Evolutionary conservation across 2,329 filamentous ascomycete species (phyloP).

Genomic region (Fusarium nodosum): DNA sequence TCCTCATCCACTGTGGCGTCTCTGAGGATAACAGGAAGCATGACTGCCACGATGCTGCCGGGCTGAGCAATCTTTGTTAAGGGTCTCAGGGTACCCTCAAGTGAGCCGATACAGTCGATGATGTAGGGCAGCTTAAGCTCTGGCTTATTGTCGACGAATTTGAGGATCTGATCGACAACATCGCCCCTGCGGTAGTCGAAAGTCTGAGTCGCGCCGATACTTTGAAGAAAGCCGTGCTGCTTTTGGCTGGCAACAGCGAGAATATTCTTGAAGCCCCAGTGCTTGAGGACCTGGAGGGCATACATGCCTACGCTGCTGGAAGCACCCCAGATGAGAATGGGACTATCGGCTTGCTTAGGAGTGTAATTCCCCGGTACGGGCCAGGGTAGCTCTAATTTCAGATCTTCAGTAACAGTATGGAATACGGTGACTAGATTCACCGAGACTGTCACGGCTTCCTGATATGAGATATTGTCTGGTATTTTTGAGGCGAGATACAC

Average conservation of each 20-base stretch:
- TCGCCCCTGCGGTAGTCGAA: constrained; percentile 62
- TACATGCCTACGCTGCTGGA: constrained; percentile 65
- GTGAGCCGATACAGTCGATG: constrained; percentile 69
- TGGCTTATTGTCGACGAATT: constrained; percentile 24
- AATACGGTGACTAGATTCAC: constrained; percentile 72
- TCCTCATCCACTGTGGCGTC: constrained; percentile 62
- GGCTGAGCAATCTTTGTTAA: constrained; percentile 64
- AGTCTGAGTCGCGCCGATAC: constrained; percentile 60
- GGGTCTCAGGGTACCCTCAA: constrained; percentile 61
- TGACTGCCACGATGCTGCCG: constrained; percentile 67
- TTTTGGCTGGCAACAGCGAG: constrained; percentile 61
- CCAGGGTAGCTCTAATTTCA: constrained; percentile 69
- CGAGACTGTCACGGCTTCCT: constrained; percentile 66
- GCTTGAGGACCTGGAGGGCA: constrained; percentile 63
- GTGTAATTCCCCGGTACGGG: constrained; percentile 62
- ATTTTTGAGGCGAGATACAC: constrained; percentile 64
- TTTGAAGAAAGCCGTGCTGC: constrained; percentile 60
- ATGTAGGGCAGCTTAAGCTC: constrained; percentile 58
- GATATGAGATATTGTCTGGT: constrained; percentile 57
- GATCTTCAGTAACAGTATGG: constrained; percentile 64
- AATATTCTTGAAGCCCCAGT: constrained; percentile 67
- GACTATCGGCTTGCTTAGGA: constrained; percentile 54
- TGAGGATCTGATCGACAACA: constrained; percentile 55
- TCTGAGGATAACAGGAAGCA: constrained; percentile 70
- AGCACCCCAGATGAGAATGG: constrained; percentile 66